phyloP scores from a whole-genome alignment of 345 rosid species.

The Salix arbutifolia region DNA sequence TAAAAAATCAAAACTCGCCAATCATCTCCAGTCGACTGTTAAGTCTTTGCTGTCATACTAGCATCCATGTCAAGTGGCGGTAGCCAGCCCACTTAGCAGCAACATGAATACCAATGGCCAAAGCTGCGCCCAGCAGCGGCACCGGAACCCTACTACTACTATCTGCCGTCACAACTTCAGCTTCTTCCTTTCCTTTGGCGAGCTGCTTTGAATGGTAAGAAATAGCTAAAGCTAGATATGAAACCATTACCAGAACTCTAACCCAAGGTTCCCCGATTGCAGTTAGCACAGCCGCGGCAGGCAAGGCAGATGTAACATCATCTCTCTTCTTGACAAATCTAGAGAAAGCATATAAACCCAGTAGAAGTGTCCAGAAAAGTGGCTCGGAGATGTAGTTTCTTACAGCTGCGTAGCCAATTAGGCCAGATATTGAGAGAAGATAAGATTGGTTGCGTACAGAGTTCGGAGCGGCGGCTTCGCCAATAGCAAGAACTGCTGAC shows the following conservation, averaged over 20 bases:
- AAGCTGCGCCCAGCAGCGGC: conserved; percentile 64
- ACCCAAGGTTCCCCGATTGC: conserved; percentile 95
- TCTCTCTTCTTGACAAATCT: conserved; percentile 62
- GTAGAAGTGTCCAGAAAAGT: conserved; percentile 68
- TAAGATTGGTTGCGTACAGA: conserved; percentile 57
- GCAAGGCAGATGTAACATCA: conserved; percentile 73
- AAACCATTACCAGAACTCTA: conserved; percentile 49
- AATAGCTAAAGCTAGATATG: conserved; percentile 62
- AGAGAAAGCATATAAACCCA: conserved; percentile 59
- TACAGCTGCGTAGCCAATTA: conserved; percentile 75
- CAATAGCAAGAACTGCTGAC: conserved; percentile 69
- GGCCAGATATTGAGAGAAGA: conserved; percentile 58
- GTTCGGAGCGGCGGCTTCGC: conserved; percentile 68
- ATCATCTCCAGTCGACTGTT: background rate
- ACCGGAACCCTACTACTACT: conserved; percentile 41
- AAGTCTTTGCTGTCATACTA: conserved; percentile 35
- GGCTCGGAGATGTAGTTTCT: conserved; percentile 70
- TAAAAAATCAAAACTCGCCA: background rate
- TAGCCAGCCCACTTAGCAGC: conserved; percentile 89
- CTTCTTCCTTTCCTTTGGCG: conserved; percentile 38
- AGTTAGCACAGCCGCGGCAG: conserved; percentile 70
- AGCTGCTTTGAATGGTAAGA: conserved; percentile 50
- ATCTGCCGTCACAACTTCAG: conserved; percentile 23
- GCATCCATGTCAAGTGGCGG: conserved; percentile 92
- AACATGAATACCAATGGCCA: conserved; percentile 75